These are phyloP conservation scores for Coemansia sp. DNA, from an alignment of 192 early-diverging fungal genomes.

Conservation along the genomic window DNA sequence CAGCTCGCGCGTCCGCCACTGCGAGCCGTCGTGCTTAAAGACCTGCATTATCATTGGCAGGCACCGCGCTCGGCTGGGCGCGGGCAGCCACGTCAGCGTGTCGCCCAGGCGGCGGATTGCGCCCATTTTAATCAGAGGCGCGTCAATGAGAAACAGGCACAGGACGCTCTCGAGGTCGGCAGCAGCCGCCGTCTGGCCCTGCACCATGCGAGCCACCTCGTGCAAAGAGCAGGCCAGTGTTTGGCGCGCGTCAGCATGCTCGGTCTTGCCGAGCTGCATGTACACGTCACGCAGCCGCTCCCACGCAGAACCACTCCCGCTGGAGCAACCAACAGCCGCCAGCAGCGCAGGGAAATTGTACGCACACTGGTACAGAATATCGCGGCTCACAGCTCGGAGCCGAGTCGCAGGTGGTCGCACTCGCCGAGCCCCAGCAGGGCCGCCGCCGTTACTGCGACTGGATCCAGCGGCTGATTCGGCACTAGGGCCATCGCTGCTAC, in stretches of 20 bases:
- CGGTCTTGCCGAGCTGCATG: constrained; percentile 54
- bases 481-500: neutral
- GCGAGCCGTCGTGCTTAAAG: constrained; percentile 67
- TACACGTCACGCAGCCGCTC: constrained; percentile 54
- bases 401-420: neutral
- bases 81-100: constrained; percentile 65
- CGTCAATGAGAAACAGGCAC: constrained; percentile 55
- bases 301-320: constrained; percentile 27
- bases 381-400: constrained; percentile 31
- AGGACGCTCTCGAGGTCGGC: constrained; percentile 50
- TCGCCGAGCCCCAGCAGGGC: neutral
- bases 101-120: constrained; percentile 68
- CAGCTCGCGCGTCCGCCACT: constrained; percentile 75
- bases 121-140: constrained; percentile 68
- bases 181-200: constrained; percentile 13
- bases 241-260: constrained; percentile 53
- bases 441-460: neutral
- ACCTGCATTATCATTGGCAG: constrained; percentile 68
- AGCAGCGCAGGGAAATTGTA: constrained; percentile 57
- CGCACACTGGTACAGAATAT: constrained; percentile 52
- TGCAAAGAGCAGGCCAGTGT: constrained; percentile 57
- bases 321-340: constrained; percentile 21
- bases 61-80: constrained; percentile 64
- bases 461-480: neutral
- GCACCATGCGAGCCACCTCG: constrained; percentile 54